Evolutionary conservation across 2,329 filamentous ascomycete genomes (phyloP).

Genomic region (Stachybotrys chlorohalonatus): DNA sequence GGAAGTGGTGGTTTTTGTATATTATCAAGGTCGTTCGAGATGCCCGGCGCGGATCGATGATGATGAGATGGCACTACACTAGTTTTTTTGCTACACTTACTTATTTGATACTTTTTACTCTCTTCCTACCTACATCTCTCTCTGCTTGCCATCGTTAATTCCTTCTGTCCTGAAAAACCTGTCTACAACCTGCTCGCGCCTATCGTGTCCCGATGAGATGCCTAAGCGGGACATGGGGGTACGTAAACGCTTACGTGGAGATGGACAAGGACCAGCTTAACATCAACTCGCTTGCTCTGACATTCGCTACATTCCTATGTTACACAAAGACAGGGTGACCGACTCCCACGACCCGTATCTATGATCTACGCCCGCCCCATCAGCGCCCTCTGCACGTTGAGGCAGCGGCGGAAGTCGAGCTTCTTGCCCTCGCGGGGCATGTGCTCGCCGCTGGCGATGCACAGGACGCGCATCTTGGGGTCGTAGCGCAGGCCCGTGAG

Average conservation of each 20-base stretch:
- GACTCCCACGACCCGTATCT: too few species aligned
- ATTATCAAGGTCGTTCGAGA: not conserved
- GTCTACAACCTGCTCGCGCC: too few species aligned
- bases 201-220: too few species aligned
- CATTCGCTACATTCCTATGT: too few species aligned
- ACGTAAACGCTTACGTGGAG: too few species aligned
- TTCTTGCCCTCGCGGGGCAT: slow-evolving; percentile 47
- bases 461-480: slow-evolving; percentile 82
- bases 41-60: not conserved
- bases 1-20: not conserved
- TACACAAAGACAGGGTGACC: too few species aligned
- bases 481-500: slow-evolving; percentile 80
- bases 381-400: slow-evolving; percentile 32
- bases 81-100: not conserved
- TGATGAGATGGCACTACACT: not conserved
- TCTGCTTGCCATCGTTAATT: too few species aligned
- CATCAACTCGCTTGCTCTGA: too few species aligned
- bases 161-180: too few species aligned
- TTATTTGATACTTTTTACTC: not conserved
- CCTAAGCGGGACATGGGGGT: too few species aligned
- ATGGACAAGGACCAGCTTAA: too few species aligned
- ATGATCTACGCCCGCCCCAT: slow-evolving; percentile 19
- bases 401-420: slow-evolving; percentile 38
- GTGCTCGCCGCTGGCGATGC: slow-evolving; percentile 82
- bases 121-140: too few species aligned